A percentile compares a stretch with the other conserved stretches of the same genome.
Evolutionary conservation across 768 basidiomycete genomes (phyloP).

Genomic region (Mycena polygramma): DNA sequence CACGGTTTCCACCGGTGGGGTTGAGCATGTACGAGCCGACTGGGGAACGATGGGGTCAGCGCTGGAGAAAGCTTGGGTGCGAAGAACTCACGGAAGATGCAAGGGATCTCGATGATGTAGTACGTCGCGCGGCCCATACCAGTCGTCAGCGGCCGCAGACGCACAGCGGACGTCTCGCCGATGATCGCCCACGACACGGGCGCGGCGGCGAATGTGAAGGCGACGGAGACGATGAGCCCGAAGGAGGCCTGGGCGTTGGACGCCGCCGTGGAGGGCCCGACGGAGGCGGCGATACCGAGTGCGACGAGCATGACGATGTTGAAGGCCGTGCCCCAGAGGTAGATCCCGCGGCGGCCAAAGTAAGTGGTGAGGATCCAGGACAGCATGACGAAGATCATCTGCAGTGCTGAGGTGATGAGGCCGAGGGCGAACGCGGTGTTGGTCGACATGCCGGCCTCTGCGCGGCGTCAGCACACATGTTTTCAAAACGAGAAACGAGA

Average conservation of each 20-base stretch:
- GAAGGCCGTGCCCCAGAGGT: slow-evolving; percentile 37
- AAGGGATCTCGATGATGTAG: slow-evolving; percentile 39
- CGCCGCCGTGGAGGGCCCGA: slow-evolving; percentile 9
- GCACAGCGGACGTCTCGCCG: slow-evolving; percentile 33
- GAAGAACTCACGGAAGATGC: slow-evolving; percentile 34
- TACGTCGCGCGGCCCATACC: slow-evolving; percentile 36
- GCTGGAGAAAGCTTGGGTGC: too few species aligned
- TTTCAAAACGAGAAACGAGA: neutral
- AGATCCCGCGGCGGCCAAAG: slow-evolving; percentile 33
- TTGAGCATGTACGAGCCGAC: slow-evolving; percentile 36
- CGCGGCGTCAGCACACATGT: slow-evolving; percentile 13
- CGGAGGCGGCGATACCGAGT: slow-evolving; percentile 34
- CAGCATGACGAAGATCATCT: slow-evolving; percentile 39
- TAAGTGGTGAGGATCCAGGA: slow-evolving; percentile 38
- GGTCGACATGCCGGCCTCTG: slow-evolving; percentile 36
- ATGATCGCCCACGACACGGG: slow-evolving; percentile 35
- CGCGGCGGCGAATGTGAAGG: slow-evolving; percentile 37
- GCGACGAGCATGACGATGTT: slow-evolving; percentile 37
- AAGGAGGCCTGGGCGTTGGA: slow-evolving; percentile 30
- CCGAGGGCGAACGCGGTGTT: slow-evolving; percentile 36
- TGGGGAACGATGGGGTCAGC: slow-evolving; percentile 4
- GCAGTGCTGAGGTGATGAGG: slow-evolving; percentile 38
- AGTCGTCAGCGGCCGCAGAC: slow-evolving; percentile 35
- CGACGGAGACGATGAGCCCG: slow-evolving; percentile 35
- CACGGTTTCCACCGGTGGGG: slow-evolving; percentile 37